Percentiles rank a stretch among this genome's conserved stretches.
Evolutionary conservation across 345 rosid genomes (phyloP).

Genomic region (Xanthoceras sorbifolium): DNA sequence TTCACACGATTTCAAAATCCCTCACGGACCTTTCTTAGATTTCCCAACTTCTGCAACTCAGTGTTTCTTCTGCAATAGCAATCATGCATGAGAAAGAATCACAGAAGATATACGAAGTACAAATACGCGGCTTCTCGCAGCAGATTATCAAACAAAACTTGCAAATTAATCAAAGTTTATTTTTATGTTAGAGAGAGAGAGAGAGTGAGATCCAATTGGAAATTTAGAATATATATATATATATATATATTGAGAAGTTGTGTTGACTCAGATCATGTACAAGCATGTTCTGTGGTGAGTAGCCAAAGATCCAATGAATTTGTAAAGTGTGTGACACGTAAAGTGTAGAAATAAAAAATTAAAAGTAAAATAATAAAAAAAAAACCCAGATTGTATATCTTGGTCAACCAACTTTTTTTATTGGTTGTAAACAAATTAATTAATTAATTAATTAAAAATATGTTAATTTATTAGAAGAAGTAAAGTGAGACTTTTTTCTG

Average conservation of each 20-base stretch:
- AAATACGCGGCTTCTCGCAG: conserved; percentile 65
- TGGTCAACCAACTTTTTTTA: background rate
- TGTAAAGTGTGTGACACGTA: conserved; percentile 13
- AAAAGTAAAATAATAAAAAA: no score
- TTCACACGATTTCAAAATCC: no score
- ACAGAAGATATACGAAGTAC: background rate
- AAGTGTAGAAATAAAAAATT: conserved; percentile 3
- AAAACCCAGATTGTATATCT: background rate
- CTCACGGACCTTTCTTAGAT: no score
- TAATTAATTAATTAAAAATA: background rate
- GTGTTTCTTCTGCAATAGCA: no score
- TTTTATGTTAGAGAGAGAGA: background rate
- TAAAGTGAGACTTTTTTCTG: conserved; percentile 15
- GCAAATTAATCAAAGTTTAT: background rate
- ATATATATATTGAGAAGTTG: no score
- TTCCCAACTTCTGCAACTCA: no score
- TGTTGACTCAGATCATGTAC: background rate
- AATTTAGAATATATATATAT: no score
- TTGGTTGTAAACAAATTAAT: background rate
- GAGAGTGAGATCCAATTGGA: background rate
- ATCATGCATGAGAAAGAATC: background rate
- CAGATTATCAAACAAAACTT: conserved; percentile 24
- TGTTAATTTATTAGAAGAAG: background rate
- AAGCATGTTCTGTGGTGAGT: background rate
- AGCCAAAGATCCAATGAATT: conserved; percentile 14